Evolutionary conservation across 106 monocot species (phyloP), one percentile per base, ranked within the genome.

Genomic region (Hemerocallis citrina): DNA sequence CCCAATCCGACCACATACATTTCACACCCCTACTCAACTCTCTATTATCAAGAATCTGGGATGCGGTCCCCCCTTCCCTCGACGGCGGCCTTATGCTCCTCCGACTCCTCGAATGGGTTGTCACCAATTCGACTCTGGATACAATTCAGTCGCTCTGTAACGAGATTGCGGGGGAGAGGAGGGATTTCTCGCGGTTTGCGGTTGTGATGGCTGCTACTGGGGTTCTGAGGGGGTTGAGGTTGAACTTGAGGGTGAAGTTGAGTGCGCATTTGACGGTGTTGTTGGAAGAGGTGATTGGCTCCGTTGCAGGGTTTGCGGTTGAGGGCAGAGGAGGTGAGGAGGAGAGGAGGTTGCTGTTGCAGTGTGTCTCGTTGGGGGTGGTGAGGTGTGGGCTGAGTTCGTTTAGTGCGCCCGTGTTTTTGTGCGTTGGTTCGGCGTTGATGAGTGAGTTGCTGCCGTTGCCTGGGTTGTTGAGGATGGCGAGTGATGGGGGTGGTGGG

Each of bases 311-410:
- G 14, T 33, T 12, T 22, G 63, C 74, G 27, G 39, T 91, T 59
- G 71, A 70, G 17, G 46, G 73, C 25, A 13, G 65, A 5, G 66
- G 60, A 23, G 67, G 35, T 44, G 61, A 43, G 34, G 34, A 32
- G 4, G 78, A 79, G 67, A 55, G 1, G 22, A 45, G 20, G 41
- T 39, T 82, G 45, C 62, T 98, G 38, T 54, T 88, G 44, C 87
- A 78, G 31, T 91, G 98, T 50, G 58, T 92, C 2, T 64, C 88
- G 1, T 22, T 98, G 38, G 98, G 79, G 23, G 65, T 98, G 55
- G 84, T 79, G 33, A 55, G 84, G 34, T 82, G 82, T 19, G 98
- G 88, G 12, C 67, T 65, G 27, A 49, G 88, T 45, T 32, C 69
- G 1, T 72, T 69, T 55, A 44, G 61, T 61, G 59, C 65, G 2